Conservation (phyloP, 2,329 filamentous ascomycete genomes). For the Rugonectria rugulosa region DNA sequence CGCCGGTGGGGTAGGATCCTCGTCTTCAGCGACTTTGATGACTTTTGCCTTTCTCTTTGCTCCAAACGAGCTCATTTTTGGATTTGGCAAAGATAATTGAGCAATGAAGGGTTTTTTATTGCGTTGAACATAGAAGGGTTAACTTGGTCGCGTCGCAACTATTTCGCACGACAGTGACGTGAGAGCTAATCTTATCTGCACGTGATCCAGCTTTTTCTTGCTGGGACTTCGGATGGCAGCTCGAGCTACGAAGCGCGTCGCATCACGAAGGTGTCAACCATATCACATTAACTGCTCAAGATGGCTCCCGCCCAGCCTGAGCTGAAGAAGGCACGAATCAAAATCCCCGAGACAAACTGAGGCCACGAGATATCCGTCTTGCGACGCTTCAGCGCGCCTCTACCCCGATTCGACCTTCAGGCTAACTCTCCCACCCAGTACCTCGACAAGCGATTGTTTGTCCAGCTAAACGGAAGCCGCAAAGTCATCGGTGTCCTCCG, state of each 20-base stretch:
- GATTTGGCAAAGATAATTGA: constrained; percentile 17
- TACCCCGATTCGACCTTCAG: not conserved
- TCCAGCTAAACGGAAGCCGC: constrained; percentile 96
- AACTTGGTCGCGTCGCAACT: constrained; percentile 19
- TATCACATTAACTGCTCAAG: constrained; percentile 51
- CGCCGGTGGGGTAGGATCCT: constrained; percentile 51
- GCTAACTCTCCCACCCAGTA: constrained; percentile 68
- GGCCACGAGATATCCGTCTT: not conserved
- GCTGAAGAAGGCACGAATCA: constrained; percentile 83
- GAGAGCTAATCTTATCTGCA: constrained; percentile 56
- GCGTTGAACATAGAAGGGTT: constrained; percentile 15
- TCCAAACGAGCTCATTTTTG: constrained; percentile 63
- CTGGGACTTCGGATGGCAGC: constrained; percentile 30
- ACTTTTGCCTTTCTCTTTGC: constrained; percentile 76
- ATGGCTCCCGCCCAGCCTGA: constrained; percentile 99
- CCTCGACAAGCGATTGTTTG: constrained; percentile 98
- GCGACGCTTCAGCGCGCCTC: not conserved
- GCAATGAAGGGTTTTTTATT: not conserved
- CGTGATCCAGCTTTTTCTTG: constrained; percentile 49
- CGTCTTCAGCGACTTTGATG: constrained; percentile 74
- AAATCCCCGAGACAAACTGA: not conserved
- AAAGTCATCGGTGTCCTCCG: constrained; percentile 95
- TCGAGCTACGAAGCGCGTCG: constrained; percentile 40
- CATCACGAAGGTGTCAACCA: constrained; percentile 33
- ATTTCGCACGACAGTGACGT: constrained; percentile 36